Evolutionary conservation across 805 yeast genomes (phyloP).

Genomic region (Debaryomyces hansenii): DNA sequence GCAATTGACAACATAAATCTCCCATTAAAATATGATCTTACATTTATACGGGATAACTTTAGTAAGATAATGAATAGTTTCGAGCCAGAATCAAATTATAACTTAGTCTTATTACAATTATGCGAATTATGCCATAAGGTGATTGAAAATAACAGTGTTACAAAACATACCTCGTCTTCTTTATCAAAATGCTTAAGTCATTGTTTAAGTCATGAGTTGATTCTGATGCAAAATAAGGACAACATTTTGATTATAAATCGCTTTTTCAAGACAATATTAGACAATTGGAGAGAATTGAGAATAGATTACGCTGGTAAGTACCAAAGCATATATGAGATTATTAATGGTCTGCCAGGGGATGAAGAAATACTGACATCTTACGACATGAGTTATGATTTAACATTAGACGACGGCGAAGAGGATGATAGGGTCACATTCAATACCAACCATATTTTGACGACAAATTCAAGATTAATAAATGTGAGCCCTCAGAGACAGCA

Average conservation of each 20-base stretch:
- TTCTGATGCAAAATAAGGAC: constrained; percentile 43
- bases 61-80: constrained; percentile 9
- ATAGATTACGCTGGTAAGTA: constrained; percentile 6
- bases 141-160: constrained; percentile 30
- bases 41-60: constrained; percentile 42
- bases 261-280: constrained; percentile 52
- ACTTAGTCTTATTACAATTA: constrained; percentile 44
- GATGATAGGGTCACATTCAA: constrained; percentile 15
- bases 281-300: constrained; percentile 44
- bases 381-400: constrained; percentile 33
- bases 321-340: constrained; percentile 16
- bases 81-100: constrained; percentile 11
- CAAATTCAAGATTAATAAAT: constrained; percentile 5
- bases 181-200: constrained; percentile 52
- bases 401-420: constrained; percentile 26
- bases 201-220: constrained; percentile 52
- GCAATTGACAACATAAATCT: constrained; percentile 48
- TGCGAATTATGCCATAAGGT: constrained; percentile 39
- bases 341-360: constrained; percentile 15
- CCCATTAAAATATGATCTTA: constrained; percentile 53
- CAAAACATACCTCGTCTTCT: constrained; percentile 44
- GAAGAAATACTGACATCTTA: constrained; percentile 21
- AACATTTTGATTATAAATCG: constrained; percentile 51
- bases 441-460: constrained; percentile 13
- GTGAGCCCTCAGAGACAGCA: not conserved